Evolutionary conservation across 768 basidiomycete genomes (phyloP).

Genomic region (Lactarius sanguifluus): DNA sequence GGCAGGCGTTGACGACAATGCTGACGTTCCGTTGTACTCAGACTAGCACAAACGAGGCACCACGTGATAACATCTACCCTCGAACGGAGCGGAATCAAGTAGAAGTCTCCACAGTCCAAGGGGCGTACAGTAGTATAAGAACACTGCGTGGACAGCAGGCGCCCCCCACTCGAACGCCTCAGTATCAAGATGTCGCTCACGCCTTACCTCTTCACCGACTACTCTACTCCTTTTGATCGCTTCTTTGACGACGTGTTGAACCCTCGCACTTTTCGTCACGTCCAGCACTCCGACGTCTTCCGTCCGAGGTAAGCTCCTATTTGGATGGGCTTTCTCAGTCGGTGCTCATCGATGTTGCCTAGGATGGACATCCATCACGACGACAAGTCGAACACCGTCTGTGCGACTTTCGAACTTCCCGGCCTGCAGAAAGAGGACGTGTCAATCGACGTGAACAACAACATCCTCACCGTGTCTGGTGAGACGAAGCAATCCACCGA

Average conservation of each 20-base stretch:
- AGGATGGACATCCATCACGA: slow-evolving; percentile 61
- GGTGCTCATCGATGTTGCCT: not conserved
- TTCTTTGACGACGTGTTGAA: slow-evolving; percentile 44
- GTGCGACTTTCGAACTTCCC: slow-evolving; percentile 58
- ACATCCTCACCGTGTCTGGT: slow-evolving; percentile 52
- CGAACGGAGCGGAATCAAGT: not conserved
- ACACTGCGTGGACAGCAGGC: not conserved
- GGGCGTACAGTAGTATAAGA: not conserved
- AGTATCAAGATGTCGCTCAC: slow-evolving; percentile 35
- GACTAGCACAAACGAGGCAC: not conserved
- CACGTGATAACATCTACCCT: not conserved
- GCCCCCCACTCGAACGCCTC: not conserved
- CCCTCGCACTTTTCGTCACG: slow-evolving; percentile 27
- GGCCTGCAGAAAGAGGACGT: slow-evolving; percentile 53
- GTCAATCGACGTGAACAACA: slow-evolving; percentile 50
- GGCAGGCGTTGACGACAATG: slow-evolving; percentile 1
- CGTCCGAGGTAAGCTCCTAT: slow-evolving; percentile 21
- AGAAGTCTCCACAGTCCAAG: not conserved
- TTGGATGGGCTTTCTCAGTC: not conserved
- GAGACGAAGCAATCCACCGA: slow-evolving; percentile 41
- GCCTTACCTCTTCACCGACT: slow-evolving; percentile 44
- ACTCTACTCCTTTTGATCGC: slow-evolving; percentile 43
- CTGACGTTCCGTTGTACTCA: not conserved
- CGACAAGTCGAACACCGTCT: slow-evolving; percentile 46
- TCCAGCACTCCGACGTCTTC: slow-evolving; percentile 20